A percentile compares a stretch with the other conserved stretches of the same genome.
Evolutionary conservation across 1,139 yeast species (phyloP).

Genomic region (Hyphopichia fennica): DNA sequence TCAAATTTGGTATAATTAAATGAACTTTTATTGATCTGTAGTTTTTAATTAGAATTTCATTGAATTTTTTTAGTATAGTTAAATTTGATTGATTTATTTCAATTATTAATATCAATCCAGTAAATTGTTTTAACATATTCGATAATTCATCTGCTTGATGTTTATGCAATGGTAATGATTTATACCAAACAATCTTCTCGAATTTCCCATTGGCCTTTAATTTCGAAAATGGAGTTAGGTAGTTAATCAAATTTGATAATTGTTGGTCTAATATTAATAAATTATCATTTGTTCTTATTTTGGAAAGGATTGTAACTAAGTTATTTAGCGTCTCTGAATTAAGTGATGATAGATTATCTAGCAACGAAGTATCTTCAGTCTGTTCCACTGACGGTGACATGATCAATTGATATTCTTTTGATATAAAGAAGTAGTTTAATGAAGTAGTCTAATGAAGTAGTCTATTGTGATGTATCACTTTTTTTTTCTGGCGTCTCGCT

Average conservation of each 20-base stretch:
- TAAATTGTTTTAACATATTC: conserved; percentile 14
- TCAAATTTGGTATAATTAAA: conserved; percentile 15
- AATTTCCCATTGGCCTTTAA: conserved; percentile 60
- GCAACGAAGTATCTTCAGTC: too few species aligned
- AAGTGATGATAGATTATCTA: not conserved
- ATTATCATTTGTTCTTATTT: conserved; percentile 33
- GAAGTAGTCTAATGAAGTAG: too few species aligned
- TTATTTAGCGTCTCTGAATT: conserved; percentile 20
- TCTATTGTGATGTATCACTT: too few species aligned
- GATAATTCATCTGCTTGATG: conserved; percentile 21
- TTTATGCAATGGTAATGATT: conserved; percentile 16
- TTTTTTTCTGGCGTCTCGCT: not conserved
- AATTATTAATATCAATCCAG: conserved; percentile 40
- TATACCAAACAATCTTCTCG: conserved; percentile 60
- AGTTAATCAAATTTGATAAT: conserved; percentile 57
- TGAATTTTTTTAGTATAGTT: conserved; percentile 4
- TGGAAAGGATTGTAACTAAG: conserved; percentile 24
- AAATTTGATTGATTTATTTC: conserved; percentile 10
- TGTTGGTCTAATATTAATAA: conserved; percentile 56
- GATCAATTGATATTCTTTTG: not conserved
- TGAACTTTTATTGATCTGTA: not conserved
- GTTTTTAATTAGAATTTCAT: not conserved
- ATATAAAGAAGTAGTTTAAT: not conserved
- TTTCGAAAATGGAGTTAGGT: conserved; percentile 57
- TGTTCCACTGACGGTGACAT: not conserved